These are phyloP conservation scores for Pythium periplocum DNA, from an alignment of 352 stramenopile species.

Conservation along the genomic window DNA sequence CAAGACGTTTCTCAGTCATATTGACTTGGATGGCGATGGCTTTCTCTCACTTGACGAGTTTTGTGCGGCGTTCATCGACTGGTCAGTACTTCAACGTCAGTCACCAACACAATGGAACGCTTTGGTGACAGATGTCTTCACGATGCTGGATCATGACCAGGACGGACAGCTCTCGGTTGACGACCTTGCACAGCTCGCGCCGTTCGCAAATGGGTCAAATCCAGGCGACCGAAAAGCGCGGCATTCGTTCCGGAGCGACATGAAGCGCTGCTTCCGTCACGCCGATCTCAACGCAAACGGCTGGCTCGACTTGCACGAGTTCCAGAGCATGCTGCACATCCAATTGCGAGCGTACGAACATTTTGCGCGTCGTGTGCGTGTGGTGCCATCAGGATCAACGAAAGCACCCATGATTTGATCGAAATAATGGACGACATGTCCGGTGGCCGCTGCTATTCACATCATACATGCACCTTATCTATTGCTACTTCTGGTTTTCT, in stretches of 20 bases:
- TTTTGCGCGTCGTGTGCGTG: conserved; percentile 33
- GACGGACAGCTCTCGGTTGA: conserved; percentile 42
- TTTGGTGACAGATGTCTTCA: conserved; percentile 39
- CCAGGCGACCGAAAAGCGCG: not conserved
- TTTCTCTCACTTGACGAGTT: conserved; percentile 58
- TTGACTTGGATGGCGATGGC: conserved; percentile 64
- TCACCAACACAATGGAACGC: conserved; percentile 25
- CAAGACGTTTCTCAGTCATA: conserved; percentile 45
- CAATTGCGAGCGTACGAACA: conserved; percentile 37
- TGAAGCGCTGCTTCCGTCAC: conserved; percentile 53
- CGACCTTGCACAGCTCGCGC: conserved; percentile 39
- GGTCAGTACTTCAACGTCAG: conserved; percentile 43
- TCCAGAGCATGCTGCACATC: conserved; percentile 46
- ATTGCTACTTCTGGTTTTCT: no score
- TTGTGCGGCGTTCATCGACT: conserved; percentile 64
- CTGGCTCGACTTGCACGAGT: conserved; percentile 35
- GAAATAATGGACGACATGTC: no score
- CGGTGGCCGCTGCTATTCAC: no score
- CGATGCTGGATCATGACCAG: conserved; percentile 35
- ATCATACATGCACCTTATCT: no score
- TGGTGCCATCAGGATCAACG: not conserved
- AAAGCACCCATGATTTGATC: no score
- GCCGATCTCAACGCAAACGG: conserved; percentile 33
- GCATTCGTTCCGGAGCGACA: conserved; percentile 60
- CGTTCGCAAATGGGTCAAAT: conserved; percentile 21